Evolutionary conservation across 148 eudicot genomes (phyloP).

Genomic region (Camellia japonica): DNA sequence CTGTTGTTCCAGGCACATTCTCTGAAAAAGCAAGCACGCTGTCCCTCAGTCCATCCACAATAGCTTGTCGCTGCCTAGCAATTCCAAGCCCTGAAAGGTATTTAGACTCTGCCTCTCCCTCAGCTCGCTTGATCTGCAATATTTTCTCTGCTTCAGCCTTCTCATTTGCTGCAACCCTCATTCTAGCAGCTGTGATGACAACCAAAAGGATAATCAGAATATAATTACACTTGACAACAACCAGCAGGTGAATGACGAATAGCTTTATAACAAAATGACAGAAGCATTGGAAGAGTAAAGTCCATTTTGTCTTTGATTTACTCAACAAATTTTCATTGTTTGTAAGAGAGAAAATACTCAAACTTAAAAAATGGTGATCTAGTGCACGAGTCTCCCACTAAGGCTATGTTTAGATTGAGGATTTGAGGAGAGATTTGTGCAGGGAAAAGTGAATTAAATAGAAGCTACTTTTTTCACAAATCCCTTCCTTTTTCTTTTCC

Average conservation of each 20-base stretch:
- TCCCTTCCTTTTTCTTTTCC: too few species aligned
- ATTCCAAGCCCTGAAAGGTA: conserved; percentile 57
- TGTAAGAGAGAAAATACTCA: background rate
- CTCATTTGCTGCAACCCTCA: conserved; percentile 54
- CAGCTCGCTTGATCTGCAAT: conserved; percentile 55
- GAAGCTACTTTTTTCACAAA: too few species aligned
- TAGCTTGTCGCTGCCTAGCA: conserved; percentile 59
- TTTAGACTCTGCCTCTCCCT: conserved; percentile 62
- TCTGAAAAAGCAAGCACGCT: conserved; percentile 53
- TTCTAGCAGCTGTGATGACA: conserved; percentile 39
- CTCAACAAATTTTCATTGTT: background rate
- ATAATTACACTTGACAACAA: background rate
- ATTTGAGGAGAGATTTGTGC: too few species aligned
- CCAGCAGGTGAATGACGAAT: background rate
- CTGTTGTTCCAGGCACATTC: conserved; percentile 53
- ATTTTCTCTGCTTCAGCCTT: conserved; percentile 62
- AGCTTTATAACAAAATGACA: background rate
- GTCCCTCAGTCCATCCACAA: conserved; percentile 57
- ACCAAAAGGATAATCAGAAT: background rate
- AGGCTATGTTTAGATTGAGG: too few species aligned
- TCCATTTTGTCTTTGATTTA: too few species aligned
- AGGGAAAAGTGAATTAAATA: too few species aligned
- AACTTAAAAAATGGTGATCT: background rate
- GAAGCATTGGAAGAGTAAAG: too few species aligned
- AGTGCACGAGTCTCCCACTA: too few species aligned